Evolutionary conservation across 148 eudicot genomes (phyloP).

Genomic region (Camellia japonica): DNA sequence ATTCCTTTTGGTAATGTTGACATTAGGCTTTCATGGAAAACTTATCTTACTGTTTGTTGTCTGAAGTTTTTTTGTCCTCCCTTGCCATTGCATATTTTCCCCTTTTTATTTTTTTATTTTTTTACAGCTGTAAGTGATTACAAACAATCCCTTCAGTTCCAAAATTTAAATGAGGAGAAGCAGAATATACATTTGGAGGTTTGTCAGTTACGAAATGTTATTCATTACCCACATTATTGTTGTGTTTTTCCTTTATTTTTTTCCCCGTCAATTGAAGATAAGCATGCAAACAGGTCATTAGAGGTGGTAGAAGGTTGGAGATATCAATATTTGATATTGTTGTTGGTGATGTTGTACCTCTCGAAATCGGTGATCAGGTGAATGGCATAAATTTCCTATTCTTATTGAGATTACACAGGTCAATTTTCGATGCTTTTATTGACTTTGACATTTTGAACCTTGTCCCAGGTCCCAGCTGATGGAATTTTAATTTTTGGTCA

Average conservation of each 20-base stretch:
- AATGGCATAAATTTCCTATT: conserved; percentile 8
- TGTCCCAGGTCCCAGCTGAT: conserved; percentile 85
- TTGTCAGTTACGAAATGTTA: conserved; percentile 12
- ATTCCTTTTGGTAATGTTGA: not conserved
- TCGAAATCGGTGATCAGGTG: conserved; percentile 98
- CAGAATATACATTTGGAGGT: conserved; percentile 97
- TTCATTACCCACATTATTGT: not conserved
- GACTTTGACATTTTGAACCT: not conserved
- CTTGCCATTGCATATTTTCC: not conserved
- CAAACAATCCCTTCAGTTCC: conserved; percentile 91
- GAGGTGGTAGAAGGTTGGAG: conserved; percentile 77
- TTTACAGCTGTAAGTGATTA: conserved; percentile 86
- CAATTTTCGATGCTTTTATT: not conserved
- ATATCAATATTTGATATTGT: conserved; percentile 87
- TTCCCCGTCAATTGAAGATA: conserved; percentile 4
- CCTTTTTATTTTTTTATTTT: not conserved
- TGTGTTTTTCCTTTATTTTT: not conserved
- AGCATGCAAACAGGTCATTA: conserved; percentile 50
- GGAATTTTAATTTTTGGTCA: conserved; percentile 84
- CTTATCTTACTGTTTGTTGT: not conserved
- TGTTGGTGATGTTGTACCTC: conserved; percentile 83
- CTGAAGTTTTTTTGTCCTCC: too few species aligned
- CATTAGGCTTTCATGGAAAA: not conserved
- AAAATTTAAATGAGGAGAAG: conserved; percentile 82
- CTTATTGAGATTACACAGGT: not conserved